phyloP scores from a whole-genome alignment of 805 yeast genomes.

The Schizosaccharomyces japonicus region DNA sequence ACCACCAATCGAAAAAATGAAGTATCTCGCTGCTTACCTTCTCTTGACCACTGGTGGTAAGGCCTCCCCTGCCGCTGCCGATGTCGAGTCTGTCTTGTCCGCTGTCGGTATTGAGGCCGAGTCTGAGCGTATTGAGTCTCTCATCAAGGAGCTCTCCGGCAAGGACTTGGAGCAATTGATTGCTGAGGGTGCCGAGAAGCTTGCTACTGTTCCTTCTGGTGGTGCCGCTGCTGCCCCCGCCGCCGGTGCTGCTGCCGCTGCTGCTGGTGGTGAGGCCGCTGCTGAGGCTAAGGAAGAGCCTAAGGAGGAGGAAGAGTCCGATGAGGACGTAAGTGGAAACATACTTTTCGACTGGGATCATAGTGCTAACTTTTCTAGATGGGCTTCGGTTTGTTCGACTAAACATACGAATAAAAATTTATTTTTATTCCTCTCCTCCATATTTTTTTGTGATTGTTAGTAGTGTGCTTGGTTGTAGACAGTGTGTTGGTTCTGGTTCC shows the following conservation, averaged over 20 bases:
- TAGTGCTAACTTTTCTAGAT: slow-evolving; percentile 9
- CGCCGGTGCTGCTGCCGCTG: slow-evolving; percentile 48
- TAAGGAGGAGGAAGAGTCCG: slow-evolving; percentile 57
- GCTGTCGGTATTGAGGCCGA: slow-evolving; percentile 93
- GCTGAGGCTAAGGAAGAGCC: slow-evolving; percentile 29
- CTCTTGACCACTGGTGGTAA: slow-evolving; percentile 93
- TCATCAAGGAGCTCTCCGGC: slow-evolving; percentile 76
- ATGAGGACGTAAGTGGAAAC: slow-evolving; percentile 16
- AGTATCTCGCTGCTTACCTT: slow-evolving; percentile 98
- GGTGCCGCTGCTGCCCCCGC: slow-evolving; percentile 78
- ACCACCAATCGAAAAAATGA: slow-evolving; percentile 29
- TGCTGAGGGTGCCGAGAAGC: slow-evolving; percentile 85
- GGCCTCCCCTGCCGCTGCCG: slow-evolving; percentile 80
- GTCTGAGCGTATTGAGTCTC: slow-evolving; percentile 57
- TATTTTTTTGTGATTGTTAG: no score
- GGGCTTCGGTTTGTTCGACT: slow-evolving; percentile 89
- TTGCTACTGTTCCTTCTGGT: slow-evolving; percentile 93
- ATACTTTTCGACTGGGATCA: not conserved
- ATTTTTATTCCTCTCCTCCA: no score
- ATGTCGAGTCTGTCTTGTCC: slow-evolving; percentile 67
- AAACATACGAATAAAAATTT: slow-evolving; percentile 18
- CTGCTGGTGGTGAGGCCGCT: slow-evolving; percentile 47
- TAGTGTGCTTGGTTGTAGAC: no score
- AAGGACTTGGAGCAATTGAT: slow-evolving; percentile 52
- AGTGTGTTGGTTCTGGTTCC: no score